Base-by-base conservation (phyloP, 2,329 filamentous ascomycete species). In the Xylariomycetidae sp. region DNA sequence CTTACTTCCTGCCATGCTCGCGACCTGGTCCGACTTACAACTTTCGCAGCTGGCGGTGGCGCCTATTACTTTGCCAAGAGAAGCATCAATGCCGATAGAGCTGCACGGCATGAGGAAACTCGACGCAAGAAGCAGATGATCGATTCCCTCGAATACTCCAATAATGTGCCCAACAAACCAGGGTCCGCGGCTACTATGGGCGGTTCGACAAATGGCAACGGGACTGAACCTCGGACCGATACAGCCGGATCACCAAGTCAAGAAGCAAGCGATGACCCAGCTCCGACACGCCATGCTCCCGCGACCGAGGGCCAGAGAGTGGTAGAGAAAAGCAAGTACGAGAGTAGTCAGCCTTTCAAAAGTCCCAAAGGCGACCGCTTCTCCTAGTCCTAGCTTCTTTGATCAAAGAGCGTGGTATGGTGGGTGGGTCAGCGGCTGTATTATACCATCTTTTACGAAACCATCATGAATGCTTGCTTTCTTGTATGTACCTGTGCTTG, bases 31-130 rank as follows among this genome's bases (percentile, higher is more conserved):
- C 8, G 8, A n/a, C 20, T 23, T 23, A 23, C 8, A n/a, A 23
- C 35, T 14, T 23, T 34, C 18, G 33, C 55, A 88, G 88, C 89
- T 48, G 92, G 90, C 56, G 92, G 80, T 46, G 86, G 83, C 44
- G 88, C 90, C 53, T 98, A 97, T 72, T 88, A 86, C 69, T 95
- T 96, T 59, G 92, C 92, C 45, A 98, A 98, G 73, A 76, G 79
- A 56, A 82, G 82, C 61, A 94, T 98, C 74, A 95, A 96, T 58
- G 85, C 85, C 49, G 88, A 96, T 63, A 85, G 90, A 45, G 72
- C 77, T 41, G 69, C 77, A 40, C 79, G 86, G 52, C 77, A 84
- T 46, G 75, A 84, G 50, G 80, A 84, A 41, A 74, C 71, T 38
- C 72, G 74, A 35, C 65, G 77, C 49, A 81, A 83, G 65, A 82